Base-by-base conservation (phyloP, 179 eudicot genomes). In the Beta corolliflora region DNA sequence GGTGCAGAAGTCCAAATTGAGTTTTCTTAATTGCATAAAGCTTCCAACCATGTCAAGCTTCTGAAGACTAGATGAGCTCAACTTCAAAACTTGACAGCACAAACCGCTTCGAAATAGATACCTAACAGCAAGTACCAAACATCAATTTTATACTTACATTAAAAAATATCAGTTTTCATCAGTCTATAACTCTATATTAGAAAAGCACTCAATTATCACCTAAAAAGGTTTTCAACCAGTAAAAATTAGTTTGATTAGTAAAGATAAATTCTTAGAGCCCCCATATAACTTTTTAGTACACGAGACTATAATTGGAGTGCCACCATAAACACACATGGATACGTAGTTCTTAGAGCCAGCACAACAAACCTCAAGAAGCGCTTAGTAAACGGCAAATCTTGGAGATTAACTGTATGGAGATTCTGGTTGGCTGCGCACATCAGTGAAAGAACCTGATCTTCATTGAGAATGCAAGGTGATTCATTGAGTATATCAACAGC, bases 1-100 rank as follows among this genome's bases (percentile, higher is more conserved):
- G 81, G 91, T 86, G 85, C 98, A 93, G 87, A 95, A 95, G 90
- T 95, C 98, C 46, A 95, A 84, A 79, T 95, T 93, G 66, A 95
- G 98, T 5, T 88, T 88, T 69, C 70, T 88, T 85, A 95, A 81
- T 78, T 86, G 91, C 79, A 81, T 81, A 69, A 93, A 95, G 41
- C 86, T 86, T 73, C 98, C 98, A 74, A 84, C 83, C 91, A 92
- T 91, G 77, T 87, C 89, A 58, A 95, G 97, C 89, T 90, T 93
- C 77, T 92, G 94, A 73, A 90, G 90, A 88, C 90, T 90, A 61
- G 97, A 91, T 36, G 89, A 85, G 86, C 86, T 92, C 85, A 95
- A 78, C 81, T 87, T 90, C 80, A 95, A 84, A 19, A 88, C 85
- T 84, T 84, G 91, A 89, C 98, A 90, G 71, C 87, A 72, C 80